phyloP scores from a whole-genome alignment of 1,284 basidiomycete species.

The Tilletia indica region DNA sequence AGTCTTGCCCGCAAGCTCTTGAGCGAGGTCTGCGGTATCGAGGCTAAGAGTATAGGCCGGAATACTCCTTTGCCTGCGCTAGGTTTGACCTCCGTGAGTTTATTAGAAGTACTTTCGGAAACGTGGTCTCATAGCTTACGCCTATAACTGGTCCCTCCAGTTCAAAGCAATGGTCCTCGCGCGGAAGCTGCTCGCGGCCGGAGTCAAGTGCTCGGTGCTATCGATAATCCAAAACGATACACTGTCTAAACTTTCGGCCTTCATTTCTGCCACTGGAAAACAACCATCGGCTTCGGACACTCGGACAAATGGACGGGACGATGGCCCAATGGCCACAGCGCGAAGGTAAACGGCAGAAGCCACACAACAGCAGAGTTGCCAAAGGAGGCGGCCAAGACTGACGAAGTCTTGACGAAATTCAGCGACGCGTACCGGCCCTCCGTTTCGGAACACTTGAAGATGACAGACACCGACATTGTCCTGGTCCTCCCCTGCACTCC shows the following conservation, averaged over 20 bases:
- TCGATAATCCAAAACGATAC: constrained; percentile 51
- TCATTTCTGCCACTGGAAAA: background rate
- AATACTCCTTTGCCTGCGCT: constrained; percentile 47
- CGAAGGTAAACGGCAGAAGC: no score
- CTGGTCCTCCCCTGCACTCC: constrained; percentile 39
- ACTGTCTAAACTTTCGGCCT: constrained; percentile 28
- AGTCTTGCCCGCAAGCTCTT: constrained; percentile 29
- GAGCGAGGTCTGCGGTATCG: constrained; percentile 38
- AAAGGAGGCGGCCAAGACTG: no score
- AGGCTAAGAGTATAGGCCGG: constrained; percentile 36
- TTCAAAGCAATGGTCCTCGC: constrained; percentile 53
- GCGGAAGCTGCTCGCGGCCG: constrained; percentile 34
- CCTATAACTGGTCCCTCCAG: background rate
- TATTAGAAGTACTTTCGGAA: no score
- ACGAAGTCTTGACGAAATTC: background rate
- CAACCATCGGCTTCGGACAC: background rate
- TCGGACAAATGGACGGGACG: background rate
- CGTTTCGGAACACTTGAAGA: background rate
- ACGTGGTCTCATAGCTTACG: no score
- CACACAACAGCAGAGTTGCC: no score
- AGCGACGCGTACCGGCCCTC: background rate
- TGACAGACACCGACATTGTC: background rate
- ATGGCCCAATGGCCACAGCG: no score
- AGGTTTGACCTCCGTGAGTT: constrained; percentile 44
- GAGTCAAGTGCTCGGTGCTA: constrained; percentile 46